Evolutionary conservation across 257 asterid species (phyloP), one percentile per base, ranked within the genome.

Genomic region (Solanum paucissectum): DNA sequence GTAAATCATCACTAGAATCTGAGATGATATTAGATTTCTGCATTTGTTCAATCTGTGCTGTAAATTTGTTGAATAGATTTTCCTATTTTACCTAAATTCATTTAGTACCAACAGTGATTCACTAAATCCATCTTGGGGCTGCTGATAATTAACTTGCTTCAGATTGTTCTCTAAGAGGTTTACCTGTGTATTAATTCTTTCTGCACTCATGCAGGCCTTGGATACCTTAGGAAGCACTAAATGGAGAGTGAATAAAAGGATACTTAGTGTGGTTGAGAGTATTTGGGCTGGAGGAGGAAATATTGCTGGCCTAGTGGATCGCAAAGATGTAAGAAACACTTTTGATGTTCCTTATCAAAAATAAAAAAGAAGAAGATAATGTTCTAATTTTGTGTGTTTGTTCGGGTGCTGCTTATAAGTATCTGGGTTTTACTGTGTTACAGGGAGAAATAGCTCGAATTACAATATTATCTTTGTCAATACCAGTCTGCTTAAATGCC

Each of bases 271-370:
- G 91, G 98, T 95, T 87, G 99, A 97, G 92, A 91, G 88, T 92
- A 91, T 97, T 91, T 97, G 99, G 99, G 98, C 94, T 20, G 90
- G 92, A 37, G 99, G 98, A 76, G 99, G 99, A 87, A 92, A 95
- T 86, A 66, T 95, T 89, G 99, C 95, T 90, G 98, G 98, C 88
- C 90, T 97, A 73, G 99, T 97, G 62, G 91, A 93, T 88, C 94
- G 98, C 79, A 92, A 94, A 86, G 97, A 95, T 87, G 99, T 97
- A 91, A 92, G 98, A 88, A 84, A 73, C 76, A 27, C 69, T 79
- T 16, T 85, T 55, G 33, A 23, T 32, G 27, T 36, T 83, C 36
- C 40, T 81, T 81, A 46, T 46, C 84, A 16, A 29, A 81, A 81
- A 21, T 2, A 20, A 44, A 36, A 3, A 23, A 46, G 12, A 27